A percentile compares a stretch with the other conserved stretches of the same genome.
Conservation (phyloP, 169 alveolate genomes). For the Plasmodium gaboni region DNA sequence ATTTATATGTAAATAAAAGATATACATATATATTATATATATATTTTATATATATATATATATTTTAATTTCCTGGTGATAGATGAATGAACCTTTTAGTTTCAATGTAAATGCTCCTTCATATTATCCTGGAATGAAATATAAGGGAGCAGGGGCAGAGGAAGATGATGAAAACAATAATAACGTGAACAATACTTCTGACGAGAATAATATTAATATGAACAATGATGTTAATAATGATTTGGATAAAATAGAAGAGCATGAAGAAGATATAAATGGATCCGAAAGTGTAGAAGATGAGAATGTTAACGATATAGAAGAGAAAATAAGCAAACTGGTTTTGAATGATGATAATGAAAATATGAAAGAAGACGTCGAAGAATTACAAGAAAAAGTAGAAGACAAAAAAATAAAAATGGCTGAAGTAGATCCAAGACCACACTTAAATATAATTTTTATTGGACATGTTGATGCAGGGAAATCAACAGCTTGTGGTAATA, state of each 20-base stretch:
- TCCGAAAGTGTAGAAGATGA: neutral
- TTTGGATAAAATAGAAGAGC: slow-evolving; percentile 7
- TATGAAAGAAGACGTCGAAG: slow-evolving; percentile 21
- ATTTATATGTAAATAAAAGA: neutral
- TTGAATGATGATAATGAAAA: slow-evolving; percentile 1
- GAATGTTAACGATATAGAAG: slow-evolving; percentile 10
- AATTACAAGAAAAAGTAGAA: slow-evolving; percentile 9
- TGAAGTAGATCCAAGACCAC: slow-evolving; percentile 92
- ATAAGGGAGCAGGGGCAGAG: slow-evolving; percentile 8
- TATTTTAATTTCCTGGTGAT: neutral
- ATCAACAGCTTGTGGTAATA: slow-evolving; percentile 98
- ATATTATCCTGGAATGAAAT: slow-evolving; percentile 59
- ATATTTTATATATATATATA: neutral
- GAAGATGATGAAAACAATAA: neutral
- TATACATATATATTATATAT: neutral
- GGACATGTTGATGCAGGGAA: slow-evolving; percentile 99
- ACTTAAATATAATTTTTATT: slow-evolving; percentile 96
- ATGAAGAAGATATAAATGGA: slow-evolving; percentile 20
- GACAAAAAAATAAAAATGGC: slow-evolving; percentile 65
- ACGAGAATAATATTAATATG: neutral
- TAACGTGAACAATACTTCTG: neutral
- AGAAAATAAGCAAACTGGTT: neutral
- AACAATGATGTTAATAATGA: neutral
- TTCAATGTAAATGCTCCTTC: slow-evolving; percentile 70
- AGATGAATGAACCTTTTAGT: slow-evolving; percentile 73